phyloP scores from a whole-genome alignment of 257 asterid species.

The Rehmannia glutinosa region DNA sequence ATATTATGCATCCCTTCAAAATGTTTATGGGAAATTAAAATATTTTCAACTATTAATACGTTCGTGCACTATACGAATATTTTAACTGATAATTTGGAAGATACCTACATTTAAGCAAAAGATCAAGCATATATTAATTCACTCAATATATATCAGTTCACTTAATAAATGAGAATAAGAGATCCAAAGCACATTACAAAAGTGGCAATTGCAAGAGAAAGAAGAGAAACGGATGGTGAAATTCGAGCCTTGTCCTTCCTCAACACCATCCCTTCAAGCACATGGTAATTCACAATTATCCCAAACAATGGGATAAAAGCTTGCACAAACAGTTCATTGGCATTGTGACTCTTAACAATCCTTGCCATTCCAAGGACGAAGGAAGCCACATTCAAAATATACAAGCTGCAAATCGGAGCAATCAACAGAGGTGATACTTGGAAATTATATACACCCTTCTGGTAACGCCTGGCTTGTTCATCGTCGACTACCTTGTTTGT shows the following conservation, averaged over 20 bases:
- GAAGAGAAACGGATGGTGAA: constrained; percentile 17
- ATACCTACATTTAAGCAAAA: too few relatives aligned
- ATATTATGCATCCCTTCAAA: too few relatives aligned
- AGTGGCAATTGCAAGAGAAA: constrained; percentile 18
- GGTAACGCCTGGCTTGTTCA: constrained; percentile 27
- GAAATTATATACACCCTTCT: constrained; percentile 44
- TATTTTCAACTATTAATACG: too few relatives aligned
- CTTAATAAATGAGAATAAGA: constrained; percentile 9
- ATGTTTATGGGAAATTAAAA: too few relatives aligned
- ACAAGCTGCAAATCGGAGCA: constrained; percentile 42
- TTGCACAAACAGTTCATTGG: constrained; percentile 32
- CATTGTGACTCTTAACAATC: background rate
- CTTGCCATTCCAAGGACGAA: constrained; percentile 30
- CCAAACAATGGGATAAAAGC: constrained; percentile 33
- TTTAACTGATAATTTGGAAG: too few relatives aligned
- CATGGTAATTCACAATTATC: constrained; percentile 37
- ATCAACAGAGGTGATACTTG: constrained; percentile 35
- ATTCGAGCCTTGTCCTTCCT: constrained; percentile 44
- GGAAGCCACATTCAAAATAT: constrained; percentile 32
- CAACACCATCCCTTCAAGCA: constrained; percentile 57
- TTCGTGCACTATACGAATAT: too few relatives aligned
- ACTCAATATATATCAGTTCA: too few relatives aligned
- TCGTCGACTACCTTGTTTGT: constrained; percentile 53
- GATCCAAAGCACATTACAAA: constrained; percentile 19
- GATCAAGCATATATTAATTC: too few relatives aligned